Evolutionary conservation across 2,329 filamentous ascomycete genomes (phyloP).

Genomic region (Dendrostoma leiphaemia): DNA sequence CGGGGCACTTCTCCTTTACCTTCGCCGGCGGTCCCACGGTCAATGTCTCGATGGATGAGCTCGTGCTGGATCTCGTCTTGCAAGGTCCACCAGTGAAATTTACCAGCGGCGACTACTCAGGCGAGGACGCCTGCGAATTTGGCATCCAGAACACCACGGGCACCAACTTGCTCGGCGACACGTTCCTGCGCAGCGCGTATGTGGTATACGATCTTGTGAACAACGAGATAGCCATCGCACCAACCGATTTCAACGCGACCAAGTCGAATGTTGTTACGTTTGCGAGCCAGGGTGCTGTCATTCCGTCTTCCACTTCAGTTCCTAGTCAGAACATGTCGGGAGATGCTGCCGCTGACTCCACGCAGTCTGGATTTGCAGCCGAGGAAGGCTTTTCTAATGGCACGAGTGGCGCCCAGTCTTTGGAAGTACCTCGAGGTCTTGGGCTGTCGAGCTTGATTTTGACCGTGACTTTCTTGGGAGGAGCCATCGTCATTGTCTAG

Average conservation of each 20-base stretch:
- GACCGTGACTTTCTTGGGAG: neutral
- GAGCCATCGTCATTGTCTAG: neutral
- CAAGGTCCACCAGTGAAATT: conserved; percentile 34
- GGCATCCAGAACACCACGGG: conserved; percentile 52
- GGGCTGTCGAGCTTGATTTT: conserved; percentile 21
- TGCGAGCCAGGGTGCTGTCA: conserved; percentile 44
- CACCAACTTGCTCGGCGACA: conserved; percentile 51
- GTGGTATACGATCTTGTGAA: conserved; percentile 60
- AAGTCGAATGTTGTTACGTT: conserved; percentile 49
- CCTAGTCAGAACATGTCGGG: conserved; percentile 36
- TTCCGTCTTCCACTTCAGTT: conserved; percentile 48
- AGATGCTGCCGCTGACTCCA: conserved; percentile 23
- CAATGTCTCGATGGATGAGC: conserved; percentile 53
- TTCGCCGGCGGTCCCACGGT: conserved; percentile 53
- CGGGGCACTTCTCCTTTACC: conserved; percentile 52
- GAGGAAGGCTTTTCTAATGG: conserved; percentile 33
- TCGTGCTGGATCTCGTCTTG: conserved; percentile 47
- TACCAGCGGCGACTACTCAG: conserved; percentile 38
- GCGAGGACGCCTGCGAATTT: conserved; percentile 50
- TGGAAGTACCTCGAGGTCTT: conserved; percentile 22
- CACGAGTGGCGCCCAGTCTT: conserved; percentile 19
- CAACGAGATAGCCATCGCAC: conserved; percentile 53
- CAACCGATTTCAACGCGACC: conserved; percentile 55
- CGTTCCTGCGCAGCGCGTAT: conserved; percentile 59
- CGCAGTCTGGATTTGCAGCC: conserved; percentile 33